A percentile compares a stretch with the other conserved stretches of the same genome.
Evolutionary conservation across 768 basidiomycete genomes (phyloP).

Genomic region (Podaxis sp.): DNA sequence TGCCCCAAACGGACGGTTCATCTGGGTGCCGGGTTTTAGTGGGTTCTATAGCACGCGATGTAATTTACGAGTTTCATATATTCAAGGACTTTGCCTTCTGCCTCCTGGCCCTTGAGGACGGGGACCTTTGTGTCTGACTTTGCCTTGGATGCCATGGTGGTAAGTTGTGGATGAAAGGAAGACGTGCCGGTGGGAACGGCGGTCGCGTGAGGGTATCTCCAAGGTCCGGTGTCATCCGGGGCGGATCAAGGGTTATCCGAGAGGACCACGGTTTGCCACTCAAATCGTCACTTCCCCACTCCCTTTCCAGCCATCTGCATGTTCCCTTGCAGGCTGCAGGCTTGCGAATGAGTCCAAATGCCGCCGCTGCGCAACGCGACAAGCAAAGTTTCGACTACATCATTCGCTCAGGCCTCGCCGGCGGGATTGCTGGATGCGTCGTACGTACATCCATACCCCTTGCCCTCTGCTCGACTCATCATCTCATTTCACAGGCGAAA

Average conservation of each 20-base stretch:
- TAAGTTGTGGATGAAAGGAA: conserved; percentile 7
- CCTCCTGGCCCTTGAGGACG: conserved; percentile 76
- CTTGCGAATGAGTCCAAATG: conserved; percentile 63
- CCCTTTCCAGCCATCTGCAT: conserved; percentile 26
- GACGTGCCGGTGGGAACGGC: background rate
- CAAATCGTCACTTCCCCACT: background rate
- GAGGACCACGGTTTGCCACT: conserved; percentile 9
- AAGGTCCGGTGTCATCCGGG: conserved; percentile 12
- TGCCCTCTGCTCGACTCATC: conserved; percentile 16
- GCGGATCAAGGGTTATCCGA: conserved; percentile 11
- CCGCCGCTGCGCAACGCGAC: conserved; percentile 42
- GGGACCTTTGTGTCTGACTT: conserved; percentile 54
- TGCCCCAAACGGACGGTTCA: conserved; percentile 93
- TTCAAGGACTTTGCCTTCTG: conserved; percentile 72
- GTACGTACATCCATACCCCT: conserved; percentile 47
- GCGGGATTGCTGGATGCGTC: conserved; percentile 91
- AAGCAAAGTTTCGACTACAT: conserved; percentile 59
- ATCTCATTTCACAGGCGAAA: conserved; percentile 65
- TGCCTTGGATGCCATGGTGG: conserved; percentile 46
- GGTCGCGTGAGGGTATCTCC: conserved; percentile 4
- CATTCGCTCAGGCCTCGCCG: conserved; percentile 84
- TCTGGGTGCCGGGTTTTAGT: conserved; percentile 39
- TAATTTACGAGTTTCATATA: conserved; percentile 68
- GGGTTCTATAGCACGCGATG: conserved; percentile 2
- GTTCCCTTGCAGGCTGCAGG: conserved; percentile 24